Evolutionary conservation across 805 yeast genomes (phyloP).

Genomic region (Pichia occidentalis): DNA sequence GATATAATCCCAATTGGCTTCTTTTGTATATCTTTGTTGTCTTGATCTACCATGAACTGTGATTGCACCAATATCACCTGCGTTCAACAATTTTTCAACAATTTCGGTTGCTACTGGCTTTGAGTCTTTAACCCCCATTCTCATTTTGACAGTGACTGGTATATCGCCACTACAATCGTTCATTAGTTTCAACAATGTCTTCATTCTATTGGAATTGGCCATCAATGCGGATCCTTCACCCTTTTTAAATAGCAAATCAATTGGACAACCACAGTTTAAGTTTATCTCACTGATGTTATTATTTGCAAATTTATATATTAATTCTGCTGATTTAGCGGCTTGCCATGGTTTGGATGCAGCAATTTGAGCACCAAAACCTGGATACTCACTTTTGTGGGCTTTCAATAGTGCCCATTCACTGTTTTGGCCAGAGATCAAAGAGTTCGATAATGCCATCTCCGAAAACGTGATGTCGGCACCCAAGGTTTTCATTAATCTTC

Average conservation of each 20-base stretch:
- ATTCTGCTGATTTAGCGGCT: conserved; percentile 88
- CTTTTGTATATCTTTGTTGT: conserved; percentile 87
- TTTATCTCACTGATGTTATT: conserved; percentile 69
- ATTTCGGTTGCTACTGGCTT: conserved; percentile 83
- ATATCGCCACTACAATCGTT: conserved; percentile 80
- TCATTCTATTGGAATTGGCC: conserved; percentile 79
- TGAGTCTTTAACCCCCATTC: conserved; percentile 84
- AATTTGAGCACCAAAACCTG: conserved; percentile 89
- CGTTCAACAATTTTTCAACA: conserved; percentile 54
- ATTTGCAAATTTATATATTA: conserved; percentile 50
- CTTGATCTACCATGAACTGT: conserved; percentile 95
- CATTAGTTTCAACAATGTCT: conserved; percentile 82
- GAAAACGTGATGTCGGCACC: conserved; percentile 93
- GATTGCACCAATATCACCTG: conserved; percentile 76
- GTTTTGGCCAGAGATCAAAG: conserved; percentile 82
- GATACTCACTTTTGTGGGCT: conserved; percentile 74
- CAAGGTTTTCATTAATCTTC: conserved; percentile 81
- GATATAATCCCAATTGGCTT: conserved; percentile 91
- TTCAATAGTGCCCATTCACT: conserved; percentile 97
- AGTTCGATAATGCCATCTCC: conserved; percentile 90
- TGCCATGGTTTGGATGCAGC: conserved; percentile 92
- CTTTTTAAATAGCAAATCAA: conserved; percentile 84
- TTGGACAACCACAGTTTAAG: conserved; percentile 96
- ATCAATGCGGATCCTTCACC: conserved; percentile 95
- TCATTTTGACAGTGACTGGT: conserved; percentile 85